A percentile compares a stretch with the other conserved stretches of the same genome.
phyloP scores from a whole-genome alignment of 129 eudicot species.

The Scalesia atractyloides region DNA sequence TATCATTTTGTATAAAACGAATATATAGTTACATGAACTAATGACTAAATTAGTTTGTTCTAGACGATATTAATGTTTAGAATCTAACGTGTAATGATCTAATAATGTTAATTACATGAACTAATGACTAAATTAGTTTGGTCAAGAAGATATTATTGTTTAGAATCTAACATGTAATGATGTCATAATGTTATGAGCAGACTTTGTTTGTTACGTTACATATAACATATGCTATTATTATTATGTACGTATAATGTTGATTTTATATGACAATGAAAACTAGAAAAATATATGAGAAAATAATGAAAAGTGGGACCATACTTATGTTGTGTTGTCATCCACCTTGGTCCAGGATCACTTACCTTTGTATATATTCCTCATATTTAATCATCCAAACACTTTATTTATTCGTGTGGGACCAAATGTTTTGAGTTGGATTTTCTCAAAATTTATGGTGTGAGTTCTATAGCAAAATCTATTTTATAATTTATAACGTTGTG shows the following conservation, averaged over 20 bases:
- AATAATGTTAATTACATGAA: too few relatives aligned
- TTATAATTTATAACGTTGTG: background rate
- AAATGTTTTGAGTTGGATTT: background rate
- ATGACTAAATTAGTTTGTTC: too few relatives aligned
- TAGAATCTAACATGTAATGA: too few relatives aligned
- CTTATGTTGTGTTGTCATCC: slow-evolving; percentile 39
- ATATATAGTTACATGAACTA: too few relatives aligned
- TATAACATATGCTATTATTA: too few relatives aligned
- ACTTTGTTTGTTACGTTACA: too few relatives aligned
- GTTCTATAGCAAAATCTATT: background rate
- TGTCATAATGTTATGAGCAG: too few relatives aligned
- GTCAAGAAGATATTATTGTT: too few relatives aligned
- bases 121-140: too few relatives aligned
- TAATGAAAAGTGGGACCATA: slow-evolving; percentile 34
- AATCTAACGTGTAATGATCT: too few relatives aligned
- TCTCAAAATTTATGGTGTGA: background rate
- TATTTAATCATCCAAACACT: slow-evolving; percentile 26
- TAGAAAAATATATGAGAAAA: background rate
- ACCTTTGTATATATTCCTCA: slow-evolving; percentile 21
- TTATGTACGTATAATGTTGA: background rate
- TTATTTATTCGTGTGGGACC: slow-evolving; percentile 28
- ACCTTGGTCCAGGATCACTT: slow-evolving; percentile 22
- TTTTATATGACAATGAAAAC: background rate
- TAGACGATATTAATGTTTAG: too few relatives aligned
- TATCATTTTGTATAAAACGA: too few relatives aligned